Base-by-base conservation (phyloP, 1,284 basidiomycete species). In the Ganoderma resinaceum region DNA sequence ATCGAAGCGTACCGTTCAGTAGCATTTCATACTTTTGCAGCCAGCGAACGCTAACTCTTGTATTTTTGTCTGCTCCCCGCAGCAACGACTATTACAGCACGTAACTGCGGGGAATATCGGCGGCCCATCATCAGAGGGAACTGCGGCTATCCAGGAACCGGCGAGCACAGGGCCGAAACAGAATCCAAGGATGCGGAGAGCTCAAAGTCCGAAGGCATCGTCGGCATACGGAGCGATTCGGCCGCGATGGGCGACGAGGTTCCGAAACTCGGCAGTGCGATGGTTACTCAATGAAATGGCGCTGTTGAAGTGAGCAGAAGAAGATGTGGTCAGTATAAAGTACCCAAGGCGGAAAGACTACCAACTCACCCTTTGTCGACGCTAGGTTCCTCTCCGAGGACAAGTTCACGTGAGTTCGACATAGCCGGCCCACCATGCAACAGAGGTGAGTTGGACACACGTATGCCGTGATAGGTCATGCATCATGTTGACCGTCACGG, bases 1-100 rank as follows among this genome's bases (percentile, higher is more conserved):
- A 58, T 55, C 52, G 16, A 33, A 37, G 20, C 31, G 31, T 20
- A 57, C 55, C 55, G 33, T 35, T 31, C 8, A n/a, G 16, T 23
- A 20, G 2, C 40, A 42, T 20, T 6, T 11, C 16, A 18, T 20
- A 20, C 9, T 40, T 40, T 16, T 40, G 18, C 33, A 35, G 23
- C 55, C 18, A 58, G n/a, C 55, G 31, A 58, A 58, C 55, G 55
- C 55, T 31, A n/a, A n/a, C 55, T 58, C 29, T 31, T 16, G 29
- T 33, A 55, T 55, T 18, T 33, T 33, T 49, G 46, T 49, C 46
- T 49, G 23, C 23, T 49, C 20, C 11, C 55, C 33, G 55, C 20
- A 37, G 55, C 16, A 33, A 31, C 18, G 29, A 9, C 53, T 12
- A 23, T 23, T 26, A 20, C 46, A 26, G 46, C 46, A 49, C 46